Percentiles rank a stretch among this genome's conserved stretches.
Evolutionary conservation across 768 basidiomycete species (phyloP).

Genomic region (Xerocomellus chrysenteron): DNA sequence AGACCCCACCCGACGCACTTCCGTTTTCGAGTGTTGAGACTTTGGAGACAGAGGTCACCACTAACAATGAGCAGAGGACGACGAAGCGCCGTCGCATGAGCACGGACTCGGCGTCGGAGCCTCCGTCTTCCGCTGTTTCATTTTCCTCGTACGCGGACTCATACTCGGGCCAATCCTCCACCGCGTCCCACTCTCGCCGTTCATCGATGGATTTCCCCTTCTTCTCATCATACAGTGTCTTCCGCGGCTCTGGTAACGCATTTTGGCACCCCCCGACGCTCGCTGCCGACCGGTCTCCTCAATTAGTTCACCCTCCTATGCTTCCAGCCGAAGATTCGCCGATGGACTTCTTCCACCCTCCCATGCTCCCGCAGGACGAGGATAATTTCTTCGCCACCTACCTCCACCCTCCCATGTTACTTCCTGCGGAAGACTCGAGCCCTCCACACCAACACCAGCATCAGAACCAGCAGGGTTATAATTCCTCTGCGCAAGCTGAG

Average conservation of each 20-base stretch:
- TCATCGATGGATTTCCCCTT: conserved; percentile 68
- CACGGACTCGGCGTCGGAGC: conserved; percentile 49
- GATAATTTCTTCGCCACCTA: conserved; percentile 57
- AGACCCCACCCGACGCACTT: conserved; percentile 47
- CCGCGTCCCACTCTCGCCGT: conserved; percentile 56
- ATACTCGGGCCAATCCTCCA: conserved; percentile 57
- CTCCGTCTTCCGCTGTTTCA: conserved; percentile 61
- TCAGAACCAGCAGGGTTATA: conserved; percentile 20
- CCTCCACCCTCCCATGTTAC: conserved; percentile 56
- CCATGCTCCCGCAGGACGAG: conserved; percentile 61
- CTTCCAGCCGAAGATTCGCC: conserved; percentile 59
- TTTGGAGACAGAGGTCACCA: conserved; percentile 41
- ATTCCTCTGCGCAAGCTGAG: conserved; percentile 22
- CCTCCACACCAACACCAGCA: conserved; percentile 24
- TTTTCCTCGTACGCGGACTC: conserved; percentile 62
- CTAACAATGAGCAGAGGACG: conserved; percentile 36
- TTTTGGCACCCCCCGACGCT: conserved; percentile 84
- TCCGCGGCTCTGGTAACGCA: conserved; percentile 53
- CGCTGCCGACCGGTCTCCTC: conserved; percentile 54
- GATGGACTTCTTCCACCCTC: conserved; percentile 73
- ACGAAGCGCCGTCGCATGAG: conserved; percentile 76
- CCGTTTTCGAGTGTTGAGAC: conserved; percentile 52
- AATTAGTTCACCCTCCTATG: conserved; percentile 70
- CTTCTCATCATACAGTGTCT: conserved; percentile 51
- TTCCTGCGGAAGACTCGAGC: conserved; percentile 38